Conservation (phyloP, 2,329 filamentous ascomycete genomes). For the Hymenoscyphus scutula region DNA sequence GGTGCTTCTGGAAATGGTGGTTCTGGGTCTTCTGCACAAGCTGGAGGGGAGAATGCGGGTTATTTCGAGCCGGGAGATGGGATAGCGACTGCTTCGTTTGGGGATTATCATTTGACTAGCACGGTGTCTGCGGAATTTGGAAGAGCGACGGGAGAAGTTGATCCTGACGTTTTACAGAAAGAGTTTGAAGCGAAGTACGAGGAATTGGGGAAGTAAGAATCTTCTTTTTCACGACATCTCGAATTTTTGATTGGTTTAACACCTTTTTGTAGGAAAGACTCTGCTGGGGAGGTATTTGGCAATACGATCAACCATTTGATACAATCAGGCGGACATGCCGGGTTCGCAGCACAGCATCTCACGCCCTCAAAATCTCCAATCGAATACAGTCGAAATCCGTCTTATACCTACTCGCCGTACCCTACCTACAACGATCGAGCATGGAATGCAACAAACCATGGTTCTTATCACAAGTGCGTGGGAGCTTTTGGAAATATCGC, state of each 20-base stretch:
- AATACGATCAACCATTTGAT: neutral
- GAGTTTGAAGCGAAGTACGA: neutral
- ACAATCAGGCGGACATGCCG: neutral
- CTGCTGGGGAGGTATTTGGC: neutral
- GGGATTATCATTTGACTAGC: neutral
- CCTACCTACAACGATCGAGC: constrained; percentile 63
- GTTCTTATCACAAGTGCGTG: constrained; percentile 60
- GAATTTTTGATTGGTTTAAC: neutral
- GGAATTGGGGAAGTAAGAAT: neutral
- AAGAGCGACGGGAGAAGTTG: neutral
- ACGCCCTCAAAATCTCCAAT: constrained; percentile 28
- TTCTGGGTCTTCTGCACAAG: neutral
- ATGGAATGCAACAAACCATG: constrained; percentile 57
- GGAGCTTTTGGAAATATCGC: constrained; percentile 53
- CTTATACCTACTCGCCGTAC: constrained; percentile 67
- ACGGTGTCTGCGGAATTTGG: neutral
- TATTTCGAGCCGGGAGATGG: neutral
- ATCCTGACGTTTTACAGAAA: neutral
- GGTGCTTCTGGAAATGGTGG: neutral
- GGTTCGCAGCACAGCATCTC: neutral
- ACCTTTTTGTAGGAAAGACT: neutral
- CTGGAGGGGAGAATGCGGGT: neutral
- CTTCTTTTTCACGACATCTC: neutral
- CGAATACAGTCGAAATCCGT: constrained; percentile 48
- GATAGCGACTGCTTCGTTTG: neutral